Conservation (phyloP, 305 asterid species). For the Ajuga reptans region DNA sequence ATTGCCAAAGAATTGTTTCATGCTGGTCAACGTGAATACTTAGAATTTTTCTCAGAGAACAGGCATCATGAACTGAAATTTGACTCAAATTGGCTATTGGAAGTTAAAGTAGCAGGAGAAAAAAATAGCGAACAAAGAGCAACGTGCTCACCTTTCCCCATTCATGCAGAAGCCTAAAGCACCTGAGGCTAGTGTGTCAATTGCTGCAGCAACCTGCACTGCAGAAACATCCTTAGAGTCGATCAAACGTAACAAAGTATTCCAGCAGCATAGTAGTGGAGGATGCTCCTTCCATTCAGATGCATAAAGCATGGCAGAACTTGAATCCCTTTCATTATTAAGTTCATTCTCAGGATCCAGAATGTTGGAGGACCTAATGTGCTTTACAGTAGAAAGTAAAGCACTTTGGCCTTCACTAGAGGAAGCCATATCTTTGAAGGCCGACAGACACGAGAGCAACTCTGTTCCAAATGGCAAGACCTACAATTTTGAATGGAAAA, state of each 20-base stretch:
- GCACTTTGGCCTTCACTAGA: conserved; percentile 54
- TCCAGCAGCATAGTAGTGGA: conserved; percentile 82
- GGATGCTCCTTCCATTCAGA: conserved; percentile 61
- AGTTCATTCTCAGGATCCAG: conserved; percentile 45
- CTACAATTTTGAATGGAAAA: conserved; percentile 32
- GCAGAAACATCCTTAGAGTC: conserved; percentile 49
- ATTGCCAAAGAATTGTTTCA: background rate
- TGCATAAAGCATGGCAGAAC: conserved; percentile 27
- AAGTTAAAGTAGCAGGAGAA: conserved; percentile 15
- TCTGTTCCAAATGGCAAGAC: conserved; percentile 76
- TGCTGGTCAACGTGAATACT: background rate
- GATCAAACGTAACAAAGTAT: conserved; percentile 32
- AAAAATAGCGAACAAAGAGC: background rate
- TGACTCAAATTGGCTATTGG: conserved; percentile 8
- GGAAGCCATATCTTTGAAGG: conserved; percentile 57
- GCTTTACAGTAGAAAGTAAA: conserved; percentile 42
- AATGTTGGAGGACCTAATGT: conserved; percentile 31
- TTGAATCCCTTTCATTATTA: conserved; percentile 34
- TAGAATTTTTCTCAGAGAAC: background rate
- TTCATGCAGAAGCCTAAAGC: conserved; percentile 61
- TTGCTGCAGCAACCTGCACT: conserved; percentile 45
- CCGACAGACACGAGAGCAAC: conserved; percentile 36
- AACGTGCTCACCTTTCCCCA: conserved; percentile 50
- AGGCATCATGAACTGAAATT: conserved; percentile 8
- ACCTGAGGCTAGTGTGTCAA: conserved; percentile 52